phyloP scores from a whole-genome alignment of 164 flowering plant species.

The Hamamelis virginiana region DNA sequence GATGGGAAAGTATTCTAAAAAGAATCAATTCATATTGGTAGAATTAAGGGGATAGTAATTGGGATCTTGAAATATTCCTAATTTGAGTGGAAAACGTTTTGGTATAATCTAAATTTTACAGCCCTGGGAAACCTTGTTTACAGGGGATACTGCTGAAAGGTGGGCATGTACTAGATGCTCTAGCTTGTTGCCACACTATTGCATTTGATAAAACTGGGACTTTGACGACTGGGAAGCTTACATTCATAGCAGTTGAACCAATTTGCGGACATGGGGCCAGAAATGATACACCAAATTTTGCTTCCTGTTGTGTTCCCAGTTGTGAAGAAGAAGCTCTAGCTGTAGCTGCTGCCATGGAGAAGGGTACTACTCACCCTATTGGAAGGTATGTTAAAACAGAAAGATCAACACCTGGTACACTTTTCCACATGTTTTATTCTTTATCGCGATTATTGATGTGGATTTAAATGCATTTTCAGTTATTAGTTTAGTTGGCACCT shows the following conservation, averaged over 20 bases:
- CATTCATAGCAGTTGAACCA: conserved; percentile 91
- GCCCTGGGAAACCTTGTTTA: neutral
- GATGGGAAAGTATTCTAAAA: too few species aligned
- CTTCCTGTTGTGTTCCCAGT: conserved; percentile 77
- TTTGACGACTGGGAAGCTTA: conserved; percentile 88
- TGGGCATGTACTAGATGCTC: conserved; percentile 93
- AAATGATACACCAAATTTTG: conserved; percentile 21
- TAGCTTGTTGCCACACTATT: conserved; percentile 82
- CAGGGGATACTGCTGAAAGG: conserved; percentile 98
- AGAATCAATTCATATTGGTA: too few species aligned
- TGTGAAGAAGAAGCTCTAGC: conserved; percentile 99
- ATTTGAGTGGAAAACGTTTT: neutral
- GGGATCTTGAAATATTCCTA: too few species aligned
- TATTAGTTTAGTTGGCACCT: neutral
- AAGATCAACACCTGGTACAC: neutral
- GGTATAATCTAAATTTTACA: neutral
- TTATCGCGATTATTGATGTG: neutral
- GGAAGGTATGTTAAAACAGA: conserved; percentile 66
- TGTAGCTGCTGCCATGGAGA: conserved; percentile 99
- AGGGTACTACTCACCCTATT: conserved; percentile 99
- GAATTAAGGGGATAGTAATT: too few species aligned
- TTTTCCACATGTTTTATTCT: neutral
- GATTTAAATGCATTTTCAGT: neutral
- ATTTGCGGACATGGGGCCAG: conserved; percentile 69
- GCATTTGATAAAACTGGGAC: conserved; percentile 99